These are phyloP conservation scores for Sungouiella blattae DNA, from an alignment of 805 yeast species.

Conservation along the genomic window DNA sequence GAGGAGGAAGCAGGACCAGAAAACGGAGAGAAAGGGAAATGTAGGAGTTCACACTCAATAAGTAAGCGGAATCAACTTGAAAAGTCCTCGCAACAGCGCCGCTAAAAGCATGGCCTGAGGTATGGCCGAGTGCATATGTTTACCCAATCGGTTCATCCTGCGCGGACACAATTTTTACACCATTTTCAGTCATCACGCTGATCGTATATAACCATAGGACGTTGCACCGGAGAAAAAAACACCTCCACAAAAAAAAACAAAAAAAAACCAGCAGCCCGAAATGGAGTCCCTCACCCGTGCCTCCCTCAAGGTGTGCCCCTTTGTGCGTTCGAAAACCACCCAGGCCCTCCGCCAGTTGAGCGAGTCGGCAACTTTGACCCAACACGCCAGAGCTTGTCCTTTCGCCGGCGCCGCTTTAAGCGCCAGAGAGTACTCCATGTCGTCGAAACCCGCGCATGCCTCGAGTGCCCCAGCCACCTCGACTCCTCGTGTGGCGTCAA, in stretches of 20 bases:
- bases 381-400: slow-evolving; percentile 78
- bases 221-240: no score
- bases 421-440: slow-evolving; percentile 45
- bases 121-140: no score
- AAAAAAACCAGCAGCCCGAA: not conserved
- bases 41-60: no score
- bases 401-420: slow-evolving; percentile 78
- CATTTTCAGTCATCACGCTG: no score
- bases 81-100: no score
- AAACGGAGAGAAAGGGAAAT: no score
- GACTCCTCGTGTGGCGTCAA: slow-evolving; percentile 29
- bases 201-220: no score
- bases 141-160: no score
- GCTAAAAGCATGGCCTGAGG: no score
- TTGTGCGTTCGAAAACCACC: slow-evolving; percentile 60
- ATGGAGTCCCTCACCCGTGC: slow-evolving; percentile 83
- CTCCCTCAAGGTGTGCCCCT: slow-evolving; percentile 81
- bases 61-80: no score
- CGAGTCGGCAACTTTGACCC: slow-evolving; percentile 40
- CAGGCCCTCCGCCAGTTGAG: slow-evolving; percentile 58
- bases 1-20: no score
- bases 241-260: not conserved
- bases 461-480: slow-evolving; percentile 36
- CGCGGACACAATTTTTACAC: no score
- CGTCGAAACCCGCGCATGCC: slow-evolving; percentile 44